Percentiles rank a stretch among this genome's conserved stretches.
These are phyloP conservation scores for Linum tenue DNA, from an alignment of 345 rosid genomes.

Conservation along the genomic window DNA sequence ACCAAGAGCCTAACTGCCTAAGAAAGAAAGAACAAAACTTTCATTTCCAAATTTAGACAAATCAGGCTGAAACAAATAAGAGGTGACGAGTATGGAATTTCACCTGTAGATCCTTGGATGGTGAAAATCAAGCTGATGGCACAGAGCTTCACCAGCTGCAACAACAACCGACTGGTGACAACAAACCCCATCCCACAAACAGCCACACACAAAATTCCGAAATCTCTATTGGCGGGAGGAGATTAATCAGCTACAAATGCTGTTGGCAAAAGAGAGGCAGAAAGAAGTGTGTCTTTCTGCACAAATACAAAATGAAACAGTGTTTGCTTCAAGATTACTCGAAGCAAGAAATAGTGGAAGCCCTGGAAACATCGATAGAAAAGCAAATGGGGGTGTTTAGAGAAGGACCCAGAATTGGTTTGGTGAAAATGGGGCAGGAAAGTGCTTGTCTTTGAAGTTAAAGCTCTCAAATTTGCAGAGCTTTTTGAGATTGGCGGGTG, in stretches of 20 bases:
- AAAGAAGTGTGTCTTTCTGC: background rate
- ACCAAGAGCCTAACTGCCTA: background rate
- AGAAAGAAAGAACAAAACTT: background rate
- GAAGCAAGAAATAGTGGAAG: conserved; percentile 25
- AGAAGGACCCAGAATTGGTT: conserved; percentile 17
- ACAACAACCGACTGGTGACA: conserved; percentile 25
- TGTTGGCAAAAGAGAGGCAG: background rate
- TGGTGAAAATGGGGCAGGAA: conserved; percentile 13
- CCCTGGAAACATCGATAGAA: conserved; percentile 28
- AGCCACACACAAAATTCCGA: conserved; percentile 23
- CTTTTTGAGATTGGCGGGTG: background rate
- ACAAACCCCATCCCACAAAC: conserved; percentile 48
- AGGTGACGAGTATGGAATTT: background rate
- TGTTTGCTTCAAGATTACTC: conserved; percentile 13
- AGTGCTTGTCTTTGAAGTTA: background rate
- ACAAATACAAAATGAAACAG: background rate
- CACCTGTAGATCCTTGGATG: conserved; percentile 52
- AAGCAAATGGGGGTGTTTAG: conserved; percentile 21
- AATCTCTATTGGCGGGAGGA: conserved; percentile 8
- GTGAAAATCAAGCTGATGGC: conserved; percentile 31
- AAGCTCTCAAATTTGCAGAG: conserved; percentile 17
- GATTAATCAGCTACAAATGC: background rate
- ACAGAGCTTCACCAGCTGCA: conserved; percentile 31
- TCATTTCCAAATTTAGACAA: background rate
- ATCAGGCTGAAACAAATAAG: background rate